Base-by-base conservation (phyloP, 2,329 filamentous ascomycete species). In the Helotiales sp. region DNA sequence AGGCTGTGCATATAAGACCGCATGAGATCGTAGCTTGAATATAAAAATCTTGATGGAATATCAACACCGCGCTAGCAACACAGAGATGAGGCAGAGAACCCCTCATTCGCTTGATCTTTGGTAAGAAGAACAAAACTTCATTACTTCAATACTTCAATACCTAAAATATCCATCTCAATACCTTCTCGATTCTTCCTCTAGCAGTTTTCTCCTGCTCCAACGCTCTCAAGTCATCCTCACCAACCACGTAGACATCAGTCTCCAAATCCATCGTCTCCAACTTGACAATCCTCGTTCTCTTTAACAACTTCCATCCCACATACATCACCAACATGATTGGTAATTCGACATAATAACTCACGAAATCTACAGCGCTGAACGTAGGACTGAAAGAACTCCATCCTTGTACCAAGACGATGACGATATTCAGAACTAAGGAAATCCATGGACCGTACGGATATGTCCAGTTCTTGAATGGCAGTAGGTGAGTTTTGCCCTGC, bases 381-480 rank as follows among this genome's bases (percentile, higher is more conserved):
- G 60, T 70, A 2, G 83, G 83, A 40, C 79, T 84, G 72, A 88
- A 88, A 54, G 79, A 83, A 64, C 73, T 79, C 81, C 82, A 88
- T 1, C 86, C 85, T 63, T 88, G 85, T 0, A 87, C 78, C 1
- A 88, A 75, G 3, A 88, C 80, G 9, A 89, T 74, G 25, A 88
- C 76, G 54, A 70, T 75, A 67, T 86, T 87, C 36, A 87, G 74
- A 0, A 81, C 60, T 13, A 88, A 76, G 5, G 78, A 80, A 17
- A 83, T 66, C 67, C 81, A 79, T 0, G 85, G 85, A 0, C 85
- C 84, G 57, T 76, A 80, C 0, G 86, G 86, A 59, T 88, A 87
- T 0, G 84, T 86, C 82, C 83, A 87, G 66, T 88, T 88, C 59
- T 79, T 82, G 73, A 85, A 88, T 0, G 85, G 84, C 0, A 88